Evolutionary conservation across 2,329 filamentous ascomycete species (phyloP).

Genomic region (Claviceps cyperi): DNA sequence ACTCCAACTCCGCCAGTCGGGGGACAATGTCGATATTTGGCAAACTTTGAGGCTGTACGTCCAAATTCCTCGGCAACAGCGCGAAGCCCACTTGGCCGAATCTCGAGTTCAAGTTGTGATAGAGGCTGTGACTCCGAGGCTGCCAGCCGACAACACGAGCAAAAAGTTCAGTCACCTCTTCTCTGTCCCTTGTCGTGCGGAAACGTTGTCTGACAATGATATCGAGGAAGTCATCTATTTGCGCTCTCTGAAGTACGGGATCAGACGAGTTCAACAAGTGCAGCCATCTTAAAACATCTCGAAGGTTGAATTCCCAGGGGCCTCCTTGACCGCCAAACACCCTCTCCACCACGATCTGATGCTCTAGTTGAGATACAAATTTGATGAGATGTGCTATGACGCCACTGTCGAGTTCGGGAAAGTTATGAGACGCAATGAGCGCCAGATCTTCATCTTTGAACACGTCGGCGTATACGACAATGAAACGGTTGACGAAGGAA

Average conservation of each 20-base stretch:
- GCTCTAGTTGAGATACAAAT: slow-evolving; percentile 71
- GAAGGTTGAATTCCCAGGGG: slow-evolving; percentile 92
- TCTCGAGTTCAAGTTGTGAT: slow-evolving; percentile 51
- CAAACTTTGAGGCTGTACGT: slow-evolving; percentile 36
- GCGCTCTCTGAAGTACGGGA: slow-evolving; percentile 44
- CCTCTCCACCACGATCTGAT: slow-evolving; percentile 46
- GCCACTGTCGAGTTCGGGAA: slow-evolving; percentile 44
- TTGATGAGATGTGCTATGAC: slow-evolving; percentile 55
- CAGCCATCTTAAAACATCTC: slow-evolving; percentile 81
- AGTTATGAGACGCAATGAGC: slow-evolving; percentile 67
- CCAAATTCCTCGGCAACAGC: slow-evolving; percentile 44
- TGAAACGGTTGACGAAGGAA: slow-evolving; percentile 96
- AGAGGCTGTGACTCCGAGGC: slow-evolving; percentile 47
- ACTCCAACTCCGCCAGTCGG: slow-evolving; percentile 64
- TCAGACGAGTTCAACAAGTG: slow-evolving; percentile 41
- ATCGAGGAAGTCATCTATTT: slow-evolving; percentile 60
- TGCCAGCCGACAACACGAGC: slow-evolving; percentile 41
- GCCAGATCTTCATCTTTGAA: slow-evolving; percentile 71
- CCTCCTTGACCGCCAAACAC: slow-evolving; percentile 50
- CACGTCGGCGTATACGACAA: slow-evolving; percentile 90
- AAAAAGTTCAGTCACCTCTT: slow-evolving; percentile 52
- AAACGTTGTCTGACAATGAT: slow-evolving; percentile 82
- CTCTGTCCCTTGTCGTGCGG: slow-evolving; percentile 54
- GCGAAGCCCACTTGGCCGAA: slow-evolving; percentile 72
- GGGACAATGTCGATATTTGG: slow-evolving; percentile 35